Base-by-base conservation (phyloP, 352 stramenopile species). In the Pythium sp. region DNA sequence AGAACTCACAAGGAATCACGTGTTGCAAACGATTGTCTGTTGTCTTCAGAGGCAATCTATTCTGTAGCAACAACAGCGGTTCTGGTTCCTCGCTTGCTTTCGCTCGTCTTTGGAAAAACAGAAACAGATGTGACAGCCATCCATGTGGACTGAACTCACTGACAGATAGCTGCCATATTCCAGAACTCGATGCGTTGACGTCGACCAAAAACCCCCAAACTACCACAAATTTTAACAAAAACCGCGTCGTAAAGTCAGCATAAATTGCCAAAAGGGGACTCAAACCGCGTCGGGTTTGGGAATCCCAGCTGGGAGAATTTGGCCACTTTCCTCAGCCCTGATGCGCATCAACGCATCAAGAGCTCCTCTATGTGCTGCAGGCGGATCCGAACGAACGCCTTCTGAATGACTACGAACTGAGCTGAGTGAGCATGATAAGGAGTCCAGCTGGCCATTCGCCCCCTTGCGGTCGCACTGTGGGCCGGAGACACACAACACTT, bases 261-360 rank as follows among this genome's bases (percentile, higher is more conserved):
- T 6, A 5, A 58, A 18, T 22, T 36, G 14, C 9, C 5, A 22
- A 49, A 49, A 20, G n/a, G 15, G 41, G 41, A 49, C 15, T 9
- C 5, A 20, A 9, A 9, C 5, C 5, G 41, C 54, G 26, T 58
- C 54, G 54, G 26, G 11, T 58, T 58, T 58, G 9, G 54, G 24
- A 20, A 58, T 36, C 53, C 24, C 53, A 58, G 24, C 24, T 57
- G 49, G 41, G 14, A n/a, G 41, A 49, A 9, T 22, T 49, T 5
- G 41, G 51, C 51, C 51, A 20, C 20, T 57, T 57, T 57, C 49
- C 49, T 57, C 49, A 28, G 8, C 3, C 41, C 41, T 49, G 41
- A 49, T 49, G 41, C 41, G 41, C 41, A 49, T 49, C 41, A 49
- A 49, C 41, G 41, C 41, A 49, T 49, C 41, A 49, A 49, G 41